Percentiles rank a stretch among this genome's conserved stretches.
phyloP scores from a whole-genome alignment of 2,329 filamentous ascomycete genomes.

The Chaetomium olivaceum region DNA sequence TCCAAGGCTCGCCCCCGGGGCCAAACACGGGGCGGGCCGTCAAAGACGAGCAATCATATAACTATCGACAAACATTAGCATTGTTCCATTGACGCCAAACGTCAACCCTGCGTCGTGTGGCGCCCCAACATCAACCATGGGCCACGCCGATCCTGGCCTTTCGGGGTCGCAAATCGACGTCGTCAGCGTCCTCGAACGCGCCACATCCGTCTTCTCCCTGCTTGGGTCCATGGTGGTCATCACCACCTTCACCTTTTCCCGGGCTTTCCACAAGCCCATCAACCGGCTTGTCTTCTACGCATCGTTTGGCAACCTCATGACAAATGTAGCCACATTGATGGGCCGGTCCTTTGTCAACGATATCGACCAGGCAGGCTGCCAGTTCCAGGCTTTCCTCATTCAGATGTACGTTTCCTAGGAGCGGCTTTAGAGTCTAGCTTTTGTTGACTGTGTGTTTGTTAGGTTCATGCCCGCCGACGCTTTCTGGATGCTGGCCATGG shows the following conservation, averaged over 20 bases:
- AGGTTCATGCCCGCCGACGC: constrained; percentile 80
- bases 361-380: constrained; percentile 57
- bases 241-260: constrained; percentile 66
- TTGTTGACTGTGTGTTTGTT: constrained; percentile 22
- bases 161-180: constrained; percentile 36
- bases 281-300: constrained; percentile 84
- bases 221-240: constrained; percentile 72
- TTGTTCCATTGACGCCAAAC: no score
- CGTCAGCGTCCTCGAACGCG: constrained; percentile 65
- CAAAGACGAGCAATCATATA: background rate
- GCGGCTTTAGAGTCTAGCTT: background rate
- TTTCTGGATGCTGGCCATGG: constrained; percentile 79
- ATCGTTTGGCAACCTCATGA: constrained; percentile 76
- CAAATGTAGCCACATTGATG: constrained; percentile 75
- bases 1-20: background rate
- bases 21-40: constrained; percentile 4
- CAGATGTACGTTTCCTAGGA: constrained; percentile 64
- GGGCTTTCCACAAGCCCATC: constrained; percentile 79
- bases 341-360: constrained; percentile 59
- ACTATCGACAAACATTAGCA: background rate
- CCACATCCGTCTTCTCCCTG: constrained; percentile 70
- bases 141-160: constrained; percentile 11
- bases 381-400: constrained; percentile 76
- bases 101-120: constrained; percentile 5
- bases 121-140: constrained; percentile 21